These are phyloP conservation scores for Guyanaporus albipodus DNA, from an alignment of 768 basidiomycete species.

Conservation along the genomic window DNA sequence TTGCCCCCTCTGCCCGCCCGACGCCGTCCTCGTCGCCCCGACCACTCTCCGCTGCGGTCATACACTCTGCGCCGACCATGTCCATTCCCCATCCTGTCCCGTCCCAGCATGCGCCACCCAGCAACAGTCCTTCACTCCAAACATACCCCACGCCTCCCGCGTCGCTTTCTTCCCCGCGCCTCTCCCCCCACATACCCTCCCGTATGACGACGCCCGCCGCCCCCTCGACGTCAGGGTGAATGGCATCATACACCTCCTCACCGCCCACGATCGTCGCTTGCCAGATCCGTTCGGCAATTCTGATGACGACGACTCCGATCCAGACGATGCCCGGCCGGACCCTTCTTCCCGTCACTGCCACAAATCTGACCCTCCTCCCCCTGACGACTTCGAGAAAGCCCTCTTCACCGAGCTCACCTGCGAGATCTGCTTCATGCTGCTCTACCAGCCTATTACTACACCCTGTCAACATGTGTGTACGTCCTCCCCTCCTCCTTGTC, in stretches of 20 bases:
- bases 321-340: conserved; percentile 24
- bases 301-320: conserved; percentile 32
- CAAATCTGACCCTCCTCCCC: conserved; percentile 31
- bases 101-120: conserved; percentile 33
- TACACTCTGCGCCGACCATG: conserved; percentile 65
- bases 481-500: conserved; percentile 3
- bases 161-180: conserved; percentile 36
- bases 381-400: conserved; percentile 51
- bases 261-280: conserved; percentile 16
- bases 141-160: conserved; percentile 40
- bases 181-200: conserved; percentile 12
- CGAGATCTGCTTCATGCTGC: conserved; percentile 84
- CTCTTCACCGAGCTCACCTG: conserved; percentile 72
- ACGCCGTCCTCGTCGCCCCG: conserved; percentile 39
- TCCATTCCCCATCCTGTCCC: conserved; percentile 32
- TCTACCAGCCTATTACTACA: conserved; percentile 86
- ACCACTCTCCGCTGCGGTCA: conserved; percentile 79
- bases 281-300: conserved; percentile 23
- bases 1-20: conserved; percentile 52
- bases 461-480: conserved; percentile 88
- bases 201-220: neutral
- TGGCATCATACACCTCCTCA: conserved; percentile 49
- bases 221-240: conserved; percentile 53
- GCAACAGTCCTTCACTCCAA: conserved; percentile 23
- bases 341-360: conserved; percentile 21